Base-by-base conservation (phyloP, 768 basidiomycete genomes). In the Trametes elegans region DNA sequence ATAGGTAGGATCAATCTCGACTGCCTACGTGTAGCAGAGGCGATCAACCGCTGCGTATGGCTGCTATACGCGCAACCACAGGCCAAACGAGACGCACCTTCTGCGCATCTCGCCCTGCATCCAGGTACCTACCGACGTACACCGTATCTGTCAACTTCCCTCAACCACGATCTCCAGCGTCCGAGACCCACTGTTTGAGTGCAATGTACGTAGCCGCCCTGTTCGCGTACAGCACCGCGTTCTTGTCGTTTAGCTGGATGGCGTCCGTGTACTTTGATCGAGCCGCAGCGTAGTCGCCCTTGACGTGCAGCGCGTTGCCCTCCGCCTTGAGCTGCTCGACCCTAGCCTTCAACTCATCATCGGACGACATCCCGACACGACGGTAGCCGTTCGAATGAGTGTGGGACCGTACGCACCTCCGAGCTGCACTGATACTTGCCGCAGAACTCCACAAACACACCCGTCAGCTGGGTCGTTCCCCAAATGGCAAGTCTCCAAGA, bases 201-300 rank as follows among this genome's bases (percentile, higher is more conserved):
- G 66, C 68, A 29, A 77, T 55, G 48, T 64, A 64, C 31, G 67
- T 66, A 18, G 76, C 77, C 3, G 77, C 75, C 16, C 76, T 72
- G 62, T 79, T 79, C n/a, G 75, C 70, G 55, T 72, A 76, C 23
- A 76, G 62, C 9, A 79, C 61, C 0, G 75, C 70, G 60, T 76
- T 75, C 23, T 62, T 64, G 19, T 68, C 68, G 18, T 72, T 66
- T 54, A 68, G 64, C 46, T 68, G 67, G 61, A 79, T 77, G 9
- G 76, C 77, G 42, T 74, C 69, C 5, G 73, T 68, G 59, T 77
- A 79, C 53, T 75, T 76, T 5, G 61, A 58, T 55, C 71, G 68
- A 7, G 76, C 76, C 9, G 60, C 70, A 21, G 57, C 56, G 54
- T 70, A 71, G 35, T 73, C 59, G 26, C 71, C 66, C 42, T 68